Evolutionary conservation across 202 grass and related monocot species (phyloP), one percentile per base, ranked within the genome.

Genomic region (Brachypodium distachyon): DNA sequence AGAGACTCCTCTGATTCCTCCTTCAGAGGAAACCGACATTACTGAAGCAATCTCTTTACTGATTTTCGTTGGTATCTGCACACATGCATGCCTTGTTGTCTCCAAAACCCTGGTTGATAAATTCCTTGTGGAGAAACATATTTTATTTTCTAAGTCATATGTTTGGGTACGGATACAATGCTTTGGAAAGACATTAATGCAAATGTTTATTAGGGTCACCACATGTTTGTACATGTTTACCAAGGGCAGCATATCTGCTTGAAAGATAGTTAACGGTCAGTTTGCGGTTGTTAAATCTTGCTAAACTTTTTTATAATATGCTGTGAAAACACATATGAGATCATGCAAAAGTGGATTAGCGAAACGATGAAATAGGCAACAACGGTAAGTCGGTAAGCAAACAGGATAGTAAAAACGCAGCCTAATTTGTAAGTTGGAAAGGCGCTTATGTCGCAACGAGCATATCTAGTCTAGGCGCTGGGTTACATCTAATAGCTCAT

Each of bases 11-110:
- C 86, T 43, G 71, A 70, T 33, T 37, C 83, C 31, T 78, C 91
- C 36, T 92, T 83, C 65, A 83, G 77, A 78, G 65, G 91, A 49
- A 88, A 88, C 66, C 62, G 86, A 13, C 81, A 77, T 49, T 76
- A 57, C 22, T 9, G 23, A 56, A 42, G 23, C 27, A 31, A 18
- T 9, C 27, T 28, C n/a, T 18, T 27, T 38, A 23, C 8, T 13
- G 19, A 3, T 54, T 62, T 85, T 14, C 29, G 5, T 42, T 27
- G 43, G 43, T 61, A 44, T 44, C 40, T 26, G 34, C 7, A 81
- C 34, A 81, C 26, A 55, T 9, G 23, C 37, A 0, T 7, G 14
- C 16, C 31, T 2, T n/a, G n/a, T n/a, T 22, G 7, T 36, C 18
- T 23, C 9, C 9, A 29, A 63, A 16, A 76, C 61, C 25, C 34